Base-by-base conservation (phyloP, 176 grass and related monocot species). In the Musa acuminata region DNA sequence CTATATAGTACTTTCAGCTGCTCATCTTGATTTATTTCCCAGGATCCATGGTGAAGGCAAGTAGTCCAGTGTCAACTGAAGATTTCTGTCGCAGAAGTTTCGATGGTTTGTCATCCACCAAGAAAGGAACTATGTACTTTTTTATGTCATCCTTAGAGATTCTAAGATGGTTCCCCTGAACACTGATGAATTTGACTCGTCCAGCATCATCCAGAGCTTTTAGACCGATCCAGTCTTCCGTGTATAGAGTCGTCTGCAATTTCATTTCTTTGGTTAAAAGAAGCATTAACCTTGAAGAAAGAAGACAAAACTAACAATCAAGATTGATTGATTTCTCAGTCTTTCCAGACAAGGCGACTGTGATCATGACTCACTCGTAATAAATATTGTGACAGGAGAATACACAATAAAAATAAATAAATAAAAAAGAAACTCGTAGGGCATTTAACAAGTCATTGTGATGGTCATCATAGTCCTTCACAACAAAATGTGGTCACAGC, bases 171-270 rank as follows among this genome's bases (percentile, higher is more conserved):
- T 85, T 86, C 73, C 94, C 94, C 50, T 85, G 59, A 26, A 97
- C 90, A 11, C 80, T 92, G 10, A 93, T 69, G 49, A 83, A 97
- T 72, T 88, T 87, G 20, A 97, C 85, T 52, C 86, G 87, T 53
- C 90, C 93, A 64, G 90, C 77, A 74, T 91, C 85, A 26, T 97
- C 87, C 68, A 97, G 75, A 78, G 79, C 83, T 79, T 70, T 97
- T 62, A 97, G 84, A 57, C 90, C 90, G 11, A 91, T 97, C 94
- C 90, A 97, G 58, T 97, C 90, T 83, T 97, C 94, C 0, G 55
- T 87, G 50, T 97, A 97, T 8, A 97, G 82, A 7, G 74, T 75
- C 5, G 94, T 93, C 94, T 97, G 53, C 50, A 81, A 23, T 27
- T 1, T 19, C 23, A 88, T 62, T 79, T 29, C n/a, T 77, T 79